Conservation (phyloP, 2,329 filamentous ascomycete genomes). For the Cladosporium sp. region DNA sequence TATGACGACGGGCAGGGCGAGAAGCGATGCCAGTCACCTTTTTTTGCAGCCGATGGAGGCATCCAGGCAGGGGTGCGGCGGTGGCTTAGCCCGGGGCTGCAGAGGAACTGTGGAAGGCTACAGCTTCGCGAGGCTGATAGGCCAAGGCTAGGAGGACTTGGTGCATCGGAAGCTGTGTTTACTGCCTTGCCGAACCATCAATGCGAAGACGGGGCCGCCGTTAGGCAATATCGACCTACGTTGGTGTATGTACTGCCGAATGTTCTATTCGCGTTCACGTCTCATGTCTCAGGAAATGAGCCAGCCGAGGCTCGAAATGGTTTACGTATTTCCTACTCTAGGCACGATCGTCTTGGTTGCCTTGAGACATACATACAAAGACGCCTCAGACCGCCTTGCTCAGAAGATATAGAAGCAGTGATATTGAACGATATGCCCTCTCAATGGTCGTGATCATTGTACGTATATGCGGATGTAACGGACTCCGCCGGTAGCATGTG, state of each 20-base stretch:
- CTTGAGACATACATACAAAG: background rate
- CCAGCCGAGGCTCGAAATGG: background rate
- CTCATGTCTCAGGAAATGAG: background rate
- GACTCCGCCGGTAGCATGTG: background rate
- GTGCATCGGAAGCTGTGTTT: background rate
- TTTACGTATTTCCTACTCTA: background rate
- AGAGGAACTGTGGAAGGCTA: background rate
- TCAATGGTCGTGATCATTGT: background rate
- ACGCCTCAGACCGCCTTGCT: conserved; percentile 2
- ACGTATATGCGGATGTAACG: background rate
- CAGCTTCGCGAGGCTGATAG: conserved; percentile 10
- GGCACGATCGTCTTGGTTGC: background rate
- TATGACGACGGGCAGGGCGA: conserved; percentile 1
- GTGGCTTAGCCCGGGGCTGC: conserved; percentile 7
- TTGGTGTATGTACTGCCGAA: background rate
- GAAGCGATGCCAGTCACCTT: conserved; percentile 7
- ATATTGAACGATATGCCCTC: background rate
- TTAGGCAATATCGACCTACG: background rate
- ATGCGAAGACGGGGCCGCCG: conserved; percentile 8
- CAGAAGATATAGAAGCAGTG: background rate
- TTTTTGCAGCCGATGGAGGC: background rate
- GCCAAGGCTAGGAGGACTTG: background rate
- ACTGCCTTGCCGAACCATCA: background rate
- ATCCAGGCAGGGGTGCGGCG: conserved; percentile 6
- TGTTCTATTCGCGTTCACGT: background rate